Conservation (phyloP, 345 rosid genomes). For the Eucalyptus melliodora region DNA sequence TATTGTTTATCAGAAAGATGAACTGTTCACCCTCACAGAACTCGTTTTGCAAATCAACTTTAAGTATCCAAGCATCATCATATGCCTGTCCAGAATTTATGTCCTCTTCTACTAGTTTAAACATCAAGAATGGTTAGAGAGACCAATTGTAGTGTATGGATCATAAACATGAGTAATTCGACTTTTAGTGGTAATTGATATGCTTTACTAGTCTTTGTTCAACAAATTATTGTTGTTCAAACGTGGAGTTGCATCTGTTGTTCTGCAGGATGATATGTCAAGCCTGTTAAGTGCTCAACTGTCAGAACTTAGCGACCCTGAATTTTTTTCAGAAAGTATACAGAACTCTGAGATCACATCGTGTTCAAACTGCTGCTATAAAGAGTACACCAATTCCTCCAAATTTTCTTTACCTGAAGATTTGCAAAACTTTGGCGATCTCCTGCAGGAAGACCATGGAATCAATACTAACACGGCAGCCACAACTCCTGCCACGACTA, state of each 20-base stretch:
- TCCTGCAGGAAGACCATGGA: slow-evolving; percentile 12
- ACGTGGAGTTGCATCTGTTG: background rate
- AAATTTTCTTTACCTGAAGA: slow-evolving; percentile 14
- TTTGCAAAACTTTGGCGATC: background rate
- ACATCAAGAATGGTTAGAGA: background rate
- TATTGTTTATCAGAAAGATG: background rate
- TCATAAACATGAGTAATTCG: background rate
- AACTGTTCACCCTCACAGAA: background rate
- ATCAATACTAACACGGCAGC: background rate
- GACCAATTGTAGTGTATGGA: background rate
- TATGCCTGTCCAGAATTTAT: background rate
- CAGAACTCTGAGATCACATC: slow-evolving; percentile 63
- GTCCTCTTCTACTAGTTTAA: background rate
- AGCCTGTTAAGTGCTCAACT: slow-evolving; percentile 65
- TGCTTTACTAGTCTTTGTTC: background rate
- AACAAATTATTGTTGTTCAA: background rate
- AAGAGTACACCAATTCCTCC: slow-evolving; percentile 35
- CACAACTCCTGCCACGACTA: slow-evolving; percentile 1
- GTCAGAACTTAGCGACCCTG: slow-evolving; percentile 51
- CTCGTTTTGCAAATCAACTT: background rate
- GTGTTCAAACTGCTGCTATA: slow-evolving; percentile 38
- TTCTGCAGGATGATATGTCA: slow-evolving; percentile 63
- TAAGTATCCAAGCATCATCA: background rate
- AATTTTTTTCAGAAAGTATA: slow-evolving; percentile 48
- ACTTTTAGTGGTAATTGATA: background rate